Conservation (phyloP, 1,284 basidiomycete species). For the Cryptococcus sp. region DNA sequence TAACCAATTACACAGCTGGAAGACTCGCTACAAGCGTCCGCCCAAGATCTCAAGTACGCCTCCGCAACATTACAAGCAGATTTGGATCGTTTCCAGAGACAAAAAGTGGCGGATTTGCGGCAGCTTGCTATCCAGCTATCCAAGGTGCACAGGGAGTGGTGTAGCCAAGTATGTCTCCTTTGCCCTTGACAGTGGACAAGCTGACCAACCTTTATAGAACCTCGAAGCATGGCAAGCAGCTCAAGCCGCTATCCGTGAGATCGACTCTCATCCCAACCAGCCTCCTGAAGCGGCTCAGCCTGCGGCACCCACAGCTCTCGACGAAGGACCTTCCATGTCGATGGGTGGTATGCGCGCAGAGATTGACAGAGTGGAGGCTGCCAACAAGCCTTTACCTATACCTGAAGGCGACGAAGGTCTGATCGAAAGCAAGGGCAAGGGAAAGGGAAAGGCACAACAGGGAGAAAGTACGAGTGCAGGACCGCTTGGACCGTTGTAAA, state of each 20-base stretch:
- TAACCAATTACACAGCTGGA: slow-evolving; percentile 65
- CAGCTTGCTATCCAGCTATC: slow-evolving; percentile 91
- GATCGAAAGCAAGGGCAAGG: slow-evolving; percentile 15
- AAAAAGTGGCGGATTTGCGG: slow-evolving; percentile 93
- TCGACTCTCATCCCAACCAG: slow-evolving; percentile 83
- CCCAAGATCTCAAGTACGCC: slow-evolving; percentile 92
- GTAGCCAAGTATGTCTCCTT: slow-evolving; percentile 69
- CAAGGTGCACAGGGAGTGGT: slow-evolving; percentile 90
- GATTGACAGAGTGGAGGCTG: slow-evolving; percentile 38
- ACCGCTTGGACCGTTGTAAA: slow-evolving; percentile 31
- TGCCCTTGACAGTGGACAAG: background rate
- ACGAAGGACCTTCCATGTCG: slow-evolving; percentile 2
- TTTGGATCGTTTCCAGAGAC: slow-evolving; percentile 95
- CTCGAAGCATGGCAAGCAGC: slow-evolving; percentile 96
- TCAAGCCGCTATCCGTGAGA: slow-evolving; percentile 82
- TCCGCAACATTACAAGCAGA: slow-evolving; percentile 96
- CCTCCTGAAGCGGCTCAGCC: slow-evolving; percentile 21
- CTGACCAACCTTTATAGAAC: slow-evolving; percentile 62
- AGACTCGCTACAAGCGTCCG: slow-evolving; percentile 82
- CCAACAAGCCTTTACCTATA: slow-evolving; percentile 37
- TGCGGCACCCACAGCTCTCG: slow-evolving; percentile 13
- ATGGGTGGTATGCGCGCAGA: slow-evolving; percentile 29
- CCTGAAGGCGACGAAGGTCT: slow-evolving; percentile 20
- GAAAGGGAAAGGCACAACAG: background rate
- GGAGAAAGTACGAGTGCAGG: background rate